phyloP scores from a whole-genome alignment of 2,329 filamentous ascomycete species.

The Nigrospora oryzae region DNA sequence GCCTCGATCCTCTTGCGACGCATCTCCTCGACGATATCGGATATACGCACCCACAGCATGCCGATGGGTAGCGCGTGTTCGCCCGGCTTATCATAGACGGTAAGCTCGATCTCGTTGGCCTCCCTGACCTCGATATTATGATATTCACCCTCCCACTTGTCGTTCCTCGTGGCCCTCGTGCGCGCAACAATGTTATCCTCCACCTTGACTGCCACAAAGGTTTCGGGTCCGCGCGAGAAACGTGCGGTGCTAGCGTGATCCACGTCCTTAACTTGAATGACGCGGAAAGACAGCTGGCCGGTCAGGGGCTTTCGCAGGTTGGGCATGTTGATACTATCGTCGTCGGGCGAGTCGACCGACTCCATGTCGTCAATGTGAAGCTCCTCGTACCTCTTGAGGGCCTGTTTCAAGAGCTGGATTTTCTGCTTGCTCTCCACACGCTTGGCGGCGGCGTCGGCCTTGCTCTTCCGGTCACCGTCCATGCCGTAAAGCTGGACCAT shows the following conservation, averaged over 20 bases:
- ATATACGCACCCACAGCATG: conserved; percentile 92
- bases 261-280: conserved; percentile 86
- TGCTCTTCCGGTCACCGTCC: conserved; percentile 94
- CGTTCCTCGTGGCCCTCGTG: conserved; percentile 75
- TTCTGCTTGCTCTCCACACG: conserved; percentile 96
- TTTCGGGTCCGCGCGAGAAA: conserved; percentile 87
- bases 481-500: conserved; percentile 98
- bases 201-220: conserved; percentile 92
- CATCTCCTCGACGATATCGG: conserved; percentile 96
- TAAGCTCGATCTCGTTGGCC: conserved; percentile 96
- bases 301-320: conserved; percentile 95
- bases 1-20: conserved; percentile 94
- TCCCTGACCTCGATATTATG: conserved; percentile 95
- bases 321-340: conserved; percentile 92
- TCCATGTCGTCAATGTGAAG: conserved; percentile 85
- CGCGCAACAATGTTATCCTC: conserved; percentile 88
- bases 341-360: conserved; percentile 67
- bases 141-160: conserved; percentile 85
- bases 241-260: conserved; percentile 80
- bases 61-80: conserved; percentile 89
- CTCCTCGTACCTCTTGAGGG: conserved; percentile 93
- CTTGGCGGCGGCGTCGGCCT: conserved; percentile 81
- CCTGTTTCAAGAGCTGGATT: conserved; percentile 90
- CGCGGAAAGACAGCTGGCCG: conserved; percentile 77
- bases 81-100: conserved; percentile 90